Base-by-base conservation (phyloP, 75 land plant species). In the Pseudotsuga menziesii region DNA sequence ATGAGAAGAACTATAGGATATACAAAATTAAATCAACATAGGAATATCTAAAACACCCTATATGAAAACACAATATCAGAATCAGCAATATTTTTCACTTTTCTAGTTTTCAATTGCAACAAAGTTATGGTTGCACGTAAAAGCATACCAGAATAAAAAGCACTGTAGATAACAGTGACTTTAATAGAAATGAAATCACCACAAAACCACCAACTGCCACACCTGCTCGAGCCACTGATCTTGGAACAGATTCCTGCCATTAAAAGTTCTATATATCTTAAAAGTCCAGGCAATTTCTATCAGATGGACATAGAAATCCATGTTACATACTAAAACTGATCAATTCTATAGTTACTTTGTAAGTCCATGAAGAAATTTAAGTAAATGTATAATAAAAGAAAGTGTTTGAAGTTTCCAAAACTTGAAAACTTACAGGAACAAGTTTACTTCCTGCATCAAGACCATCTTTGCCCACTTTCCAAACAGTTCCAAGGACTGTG, bases 361-460 rank as follows among this genome's bases (percentile, higher is more conserved):
- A 56, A 44, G 6, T n/a, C 54, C 17, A 63, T 19, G 14, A 27
- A 74, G 62, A 56, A 25, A 69, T 16, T 35, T 35, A 62, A 25
- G 20, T 12, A 66, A 41, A 32, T 54, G 8, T 72, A 80, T 54
- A 20, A 60, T 13, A 57, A 48, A 61, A 15, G 3, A 81, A 73
- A 58, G 36, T 44, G 1, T 44, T 44, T 6, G 48, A 14, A 57
- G 29, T 12, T 6, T 36, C 22, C 69, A 64, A 12, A 20, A 19
- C 36, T 6, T 36, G 41, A 48, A 20, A 78, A 91, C 91, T 69
- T 84, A 93, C 95, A n/a, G 95, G 95, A 48, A 93, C 87, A 61
- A 93, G 77, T 55, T 84, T 82, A n/a, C 91, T 84, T 79, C 95
- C 93, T 56, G 91, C 88, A 23, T 93, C 95, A 72, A 91, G 78